phyloP scores from a whole-genome alignment of 208 protist genomes.

The Leishmania guyanensis region DNA sequence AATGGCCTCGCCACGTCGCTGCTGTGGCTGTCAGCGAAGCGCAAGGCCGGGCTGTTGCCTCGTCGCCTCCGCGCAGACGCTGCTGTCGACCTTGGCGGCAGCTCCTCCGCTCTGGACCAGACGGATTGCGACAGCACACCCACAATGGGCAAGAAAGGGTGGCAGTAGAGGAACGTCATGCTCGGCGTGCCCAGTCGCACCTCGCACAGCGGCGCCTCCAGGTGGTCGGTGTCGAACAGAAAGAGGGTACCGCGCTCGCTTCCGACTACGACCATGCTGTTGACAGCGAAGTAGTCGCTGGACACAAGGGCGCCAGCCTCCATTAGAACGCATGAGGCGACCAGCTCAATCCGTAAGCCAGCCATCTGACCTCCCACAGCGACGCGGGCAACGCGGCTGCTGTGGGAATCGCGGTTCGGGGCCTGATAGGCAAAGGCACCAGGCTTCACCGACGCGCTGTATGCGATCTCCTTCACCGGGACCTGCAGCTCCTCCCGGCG shows the following conservation, averaged over 20 bases:
- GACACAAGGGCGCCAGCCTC: conserved; percentile 60
- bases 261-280: conserved; percentile 59
- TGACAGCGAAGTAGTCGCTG: conserved; percentile 75
- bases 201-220: conserved; percentile 48
- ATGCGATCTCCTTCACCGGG: conserved; percentile 26
- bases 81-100: background rate
- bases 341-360: conserved; percentile 38
- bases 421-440: conserved; percentile 29
- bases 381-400: conserved; percentile 24
- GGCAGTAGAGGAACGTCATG: conserved; percentile 71
- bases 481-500: conserved; percentile 31
- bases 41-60: background rate
- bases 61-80: conserved; percentile 2
- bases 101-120: conserved; percentile 4
- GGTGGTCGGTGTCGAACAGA: conserved; percentile 57
- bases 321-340: conserved; percentile 32
- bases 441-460: conserved; percentile 20
- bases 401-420: conserved; percentile 27
- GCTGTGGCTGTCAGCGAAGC: background rate
- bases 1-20: background rate
- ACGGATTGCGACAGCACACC: conserved; percentile 52
- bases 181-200: conserved; percentile 27
- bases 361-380: conserved; percentile 39
- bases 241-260: conserved; percentile 48
- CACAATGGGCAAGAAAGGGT: conserved; percentile 75